phyloP scores from a whole-genome alignment of 2,329 filamentous ascomycete species.

The Aureobasidium melanogenum region DNA sequence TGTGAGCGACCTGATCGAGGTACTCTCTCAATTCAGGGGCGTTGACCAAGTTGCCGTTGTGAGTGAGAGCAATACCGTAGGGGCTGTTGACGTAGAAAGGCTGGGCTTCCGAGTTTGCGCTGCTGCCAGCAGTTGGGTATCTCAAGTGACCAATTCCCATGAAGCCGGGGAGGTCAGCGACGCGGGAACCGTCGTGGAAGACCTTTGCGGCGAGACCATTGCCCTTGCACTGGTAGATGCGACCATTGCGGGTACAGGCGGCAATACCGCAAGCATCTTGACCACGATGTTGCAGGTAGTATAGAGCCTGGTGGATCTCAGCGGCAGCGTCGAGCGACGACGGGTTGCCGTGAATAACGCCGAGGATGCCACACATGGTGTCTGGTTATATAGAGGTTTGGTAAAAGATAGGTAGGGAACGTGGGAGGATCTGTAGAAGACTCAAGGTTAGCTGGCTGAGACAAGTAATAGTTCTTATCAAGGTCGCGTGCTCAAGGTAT shows the following conservation, averaged over 20 bases:
- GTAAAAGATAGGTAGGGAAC: not conserved
- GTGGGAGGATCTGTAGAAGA: not conserved
- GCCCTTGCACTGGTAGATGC: conserved; percentile 83
- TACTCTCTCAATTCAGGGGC: conserved; percentile 59
- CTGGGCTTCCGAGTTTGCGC: conserved; percentile 76
- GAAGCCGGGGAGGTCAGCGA: conserved; percentile 68
- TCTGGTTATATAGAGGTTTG: conserved; percentile 4
- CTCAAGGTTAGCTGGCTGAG: conserved; percentile 14
- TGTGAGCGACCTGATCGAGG: conserved; percentile 68
- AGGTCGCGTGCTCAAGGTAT: not conserved
- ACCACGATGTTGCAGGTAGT: conserved; percentile 51
- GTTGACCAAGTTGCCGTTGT: conserved; percentile 88
- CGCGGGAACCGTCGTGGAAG: conserved; percentile 68
- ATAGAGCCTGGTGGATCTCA: conserved; percentile 30
- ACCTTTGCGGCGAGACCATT: conserved; percentile 81
- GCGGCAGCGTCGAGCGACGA: conserved; percentile 26
- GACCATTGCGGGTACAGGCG: conserved; percentile 62
- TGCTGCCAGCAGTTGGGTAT: conserved; percentile 84
- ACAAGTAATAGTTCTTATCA: not conserved
- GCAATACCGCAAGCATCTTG: conserved; percentile 87
- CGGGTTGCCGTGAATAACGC: conserved; percentile 37
- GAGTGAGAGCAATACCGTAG: conserved; percentile 70
- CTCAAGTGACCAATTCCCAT: conserved; percentile 81
- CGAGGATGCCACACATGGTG: conserved; percentile 45
- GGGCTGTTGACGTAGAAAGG: conserved; percentile 86